phyloP scores from a whole-genome alignment of 352 stramenopile genomes.

The Globisporangium lucens region DNA sequence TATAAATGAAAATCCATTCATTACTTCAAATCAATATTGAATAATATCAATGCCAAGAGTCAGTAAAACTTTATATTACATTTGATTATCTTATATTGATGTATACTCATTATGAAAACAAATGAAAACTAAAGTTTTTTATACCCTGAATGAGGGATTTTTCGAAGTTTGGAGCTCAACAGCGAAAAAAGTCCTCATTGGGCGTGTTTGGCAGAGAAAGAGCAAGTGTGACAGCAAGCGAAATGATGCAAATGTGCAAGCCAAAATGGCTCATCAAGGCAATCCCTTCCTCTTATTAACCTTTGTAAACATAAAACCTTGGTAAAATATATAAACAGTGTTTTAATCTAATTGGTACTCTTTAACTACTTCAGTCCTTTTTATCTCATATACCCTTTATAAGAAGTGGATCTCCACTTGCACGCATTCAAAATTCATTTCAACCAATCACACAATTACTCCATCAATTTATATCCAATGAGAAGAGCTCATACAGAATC shows the following conservation, averaged over 20 bases:
- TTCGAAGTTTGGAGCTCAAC: not conserved
- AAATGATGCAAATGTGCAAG: slow-evolving; percentile 3
- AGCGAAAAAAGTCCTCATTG: not conserved
- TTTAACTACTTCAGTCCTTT: too few species aligned
- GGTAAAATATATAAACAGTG: too few species aligned
- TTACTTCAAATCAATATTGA: not conserved
- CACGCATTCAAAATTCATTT: not conserved
- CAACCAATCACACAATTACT: not conserved
- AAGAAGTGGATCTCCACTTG: not conserved
- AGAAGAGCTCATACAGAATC: not conserved
- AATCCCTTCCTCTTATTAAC: too few species aligned
- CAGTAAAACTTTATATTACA: not conserved
- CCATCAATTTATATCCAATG: not conserved
- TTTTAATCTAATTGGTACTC: too few species aligned
- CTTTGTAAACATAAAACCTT: too few species aligned
- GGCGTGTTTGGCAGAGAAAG: not conserved
- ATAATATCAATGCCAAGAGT: not conserved
- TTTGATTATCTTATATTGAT: not conserved
- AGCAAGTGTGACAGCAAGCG: slow-evolving; percentile 1
- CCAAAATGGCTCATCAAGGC: slow-evolving; percentile 1
- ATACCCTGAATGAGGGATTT: not conserved
- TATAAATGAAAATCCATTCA: not conserved
- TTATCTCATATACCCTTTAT: not conserved
- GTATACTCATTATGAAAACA: not conserved
- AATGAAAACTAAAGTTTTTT: too few species aligned